Evolutionary conservation across 805 yeast genomes (phyloP), one percentile per base, ranked within the genome.

Genomic region (Lipomyces mesembrius): DNA sequence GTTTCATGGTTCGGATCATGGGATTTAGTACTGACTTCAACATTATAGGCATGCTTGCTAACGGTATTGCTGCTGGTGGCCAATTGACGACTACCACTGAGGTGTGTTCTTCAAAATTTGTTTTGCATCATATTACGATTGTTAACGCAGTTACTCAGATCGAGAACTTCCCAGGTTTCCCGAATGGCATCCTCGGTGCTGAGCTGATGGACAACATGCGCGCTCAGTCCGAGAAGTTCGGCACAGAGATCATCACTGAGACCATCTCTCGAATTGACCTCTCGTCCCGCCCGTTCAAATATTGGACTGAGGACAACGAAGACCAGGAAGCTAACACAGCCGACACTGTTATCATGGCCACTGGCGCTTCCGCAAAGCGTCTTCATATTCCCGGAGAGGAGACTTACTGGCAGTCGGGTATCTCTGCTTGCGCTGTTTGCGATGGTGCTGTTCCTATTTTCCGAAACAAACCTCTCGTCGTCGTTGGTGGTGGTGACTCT

Each of bases 391-490:
- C 98, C 67, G 99, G 99, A 75, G 99, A 95, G 83, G 98, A 95
- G 73, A 85, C 85, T 46, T 95, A 95, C 86, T 95, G 99, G 99
- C 99, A 95, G 84, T 90, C 89, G 79, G 99, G 99, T 80, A 95
- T 95, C 73, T 91, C 97, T 74, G 99, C 99, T 20, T 95, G 99
- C 84, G 99, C 99, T 53, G 99, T 95, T 70, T 95, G 99, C 83
- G 99, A 95, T 79, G 99, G 99, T 81, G 99, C 99, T 43, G 96
- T 95, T 60, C 99, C 99, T 74, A 93, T 95, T 75, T 95, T 95
- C 84, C 91, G 98, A 85, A 90, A 95, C 84, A 90, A 92, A 81
- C 98, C 99, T 52, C 86, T 95, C 78, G 98, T 97, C 32, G 99
- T 95, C 65, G 83, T 95, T 73, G 99, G 99, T 68, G 99, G 99